phyloP scores from a whole-genome alignment of 2,329 filamentous ascomycete species.

The Aaosphaeria pasadenensis region DNA sequence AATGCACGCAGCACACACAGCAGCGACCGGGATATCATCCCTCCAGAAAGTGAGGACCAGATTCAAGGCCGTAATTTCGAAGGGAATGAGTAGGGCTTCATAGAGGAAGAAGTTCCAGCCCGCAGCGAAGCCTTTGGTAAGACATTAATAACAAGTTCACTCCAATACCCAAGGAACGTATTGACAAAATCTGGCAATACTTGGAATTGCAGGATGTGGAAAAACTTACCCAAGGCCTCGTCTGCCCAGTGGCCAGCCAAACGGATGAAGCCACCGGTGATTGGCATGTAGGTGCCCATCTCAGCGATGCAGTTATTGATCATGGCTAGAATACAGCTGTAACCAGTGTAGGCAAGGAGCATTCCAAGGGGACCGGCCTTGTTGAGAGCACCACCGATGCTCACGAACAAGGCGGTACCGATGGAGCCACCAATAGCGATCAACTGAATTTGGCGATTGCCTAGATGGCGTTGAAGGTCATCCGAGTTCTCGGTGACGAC shows the following conservation, averaged over 20 bases:
- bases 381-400: constrained; percentile 56
- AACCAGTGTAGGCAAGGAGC: constrained; percentile 58
- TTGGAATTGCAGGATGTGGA: too few relatives aligned
- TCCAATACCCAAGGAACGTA: too few relatives aligned
- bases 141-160: too few relatives aligned
- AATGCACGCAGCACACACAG: constrained; percentile 36
- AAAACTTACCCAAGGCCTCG: constrained; percentile 49
- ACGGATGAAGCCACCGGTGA: constrained; percentile 62
- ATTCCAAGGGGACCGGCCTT: constrained; percentile 52
- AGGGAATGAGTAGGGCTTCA: constrained; percentile 47
- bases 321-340: constrained; percentile 55
- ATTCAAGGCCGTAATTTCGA: constrained; percentile 44
- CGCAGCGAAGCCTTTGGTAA: constrained; percentile 44
- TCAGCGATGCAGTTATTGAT: constrained; percentile 66
- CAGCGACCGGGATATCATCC: constrained; percentile 38
- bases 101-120: constrained; percentile 49
- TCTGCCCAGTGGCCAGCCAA: constrained; percentile 65
- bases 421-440: constrained; percentile 42
- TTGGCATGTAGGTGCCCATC: constrained; percentile 62
- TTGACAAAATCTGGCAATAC: too few relatives aligned
- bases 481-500: background rate
- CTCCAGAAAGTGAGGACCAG: constrained; percentile 38
- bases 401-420: constrained; percentile 55
- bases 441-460: constrained; percentile 40
- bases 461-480: constrained; percentile 35